Evolutionary conservation across 2,329 filamentous ascomycete species (phyloP).

Genomic region (Fusarium sambucinum): DNA sequence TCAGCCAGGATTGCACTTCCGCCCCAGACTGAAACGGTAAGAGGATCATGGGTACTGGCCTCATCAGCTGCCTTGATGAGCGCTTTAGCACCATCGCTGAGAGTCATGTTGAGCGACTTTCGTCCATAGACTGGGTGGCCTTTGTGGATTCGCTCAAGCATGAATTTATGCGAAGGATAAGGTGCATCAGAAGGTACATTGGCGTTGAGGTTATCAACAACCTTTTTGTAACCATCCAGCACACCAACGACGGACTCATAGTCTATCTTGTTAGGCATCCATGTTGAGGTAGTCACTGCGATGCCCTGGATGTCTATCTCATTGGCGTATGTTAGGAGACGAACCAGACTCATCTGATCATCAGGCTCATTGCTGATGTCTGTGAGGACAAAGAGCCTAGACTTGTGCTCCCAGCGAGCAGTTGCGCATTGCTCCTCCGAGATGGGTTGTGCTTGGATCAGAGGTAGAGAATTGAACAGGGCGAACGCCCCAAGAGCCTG

Average conservation of each 20-base stretch:
- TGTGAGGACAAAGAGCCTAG: constrained; percentile 55
- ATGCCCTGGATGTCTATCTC: constrained; percentile 59
- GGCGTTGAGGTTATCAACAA: constrained; percentile 42
- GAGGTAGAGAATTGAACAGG: background rate
- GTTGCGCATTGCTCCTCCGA: background rate
- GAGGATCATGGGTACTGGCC: constrained; percentile 49
- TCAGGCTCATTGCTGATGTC: constrained; percentile 62
- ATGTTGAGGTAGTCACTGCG: constrained; percentile 59
- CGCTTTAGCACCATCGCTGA: constrained; percentile 55
- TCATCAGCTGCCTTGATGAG: constrained; percentile 51
- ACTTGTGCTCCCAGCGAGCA: constrained; percentile 36
- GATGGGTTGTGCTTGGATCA: background rate
- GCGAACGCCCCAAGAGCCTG: constrained; percentile 15
- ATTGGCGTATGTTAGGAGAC: constrained; percentile 59
- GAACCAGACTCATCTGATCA: constrained; percentile 58
- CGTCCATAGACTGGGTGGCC: constrained; percentile 42
- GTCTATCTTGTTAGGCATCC: constrained; percentile 53
- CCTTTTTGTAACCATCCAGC: constrained; percentile 38
- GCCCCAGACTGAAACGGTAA: constrained; percentile 66
- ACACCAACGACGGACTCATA: constrained; percentile 50
- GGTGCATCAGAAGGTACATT: background rate
- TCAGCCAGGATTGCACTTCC: constrained; percentile 65
- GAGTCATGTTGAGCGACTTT: constrained; percentile 21
- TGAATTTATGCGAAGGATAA: background rate
- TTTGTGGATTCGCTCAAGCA: background rate